A percentile compares a stretch with the other conserved stretches of the same genome.
Conservation (phyloP, 2,329 filamentous ascomycete species). For the Orbilia ellipsospora region DNA sequence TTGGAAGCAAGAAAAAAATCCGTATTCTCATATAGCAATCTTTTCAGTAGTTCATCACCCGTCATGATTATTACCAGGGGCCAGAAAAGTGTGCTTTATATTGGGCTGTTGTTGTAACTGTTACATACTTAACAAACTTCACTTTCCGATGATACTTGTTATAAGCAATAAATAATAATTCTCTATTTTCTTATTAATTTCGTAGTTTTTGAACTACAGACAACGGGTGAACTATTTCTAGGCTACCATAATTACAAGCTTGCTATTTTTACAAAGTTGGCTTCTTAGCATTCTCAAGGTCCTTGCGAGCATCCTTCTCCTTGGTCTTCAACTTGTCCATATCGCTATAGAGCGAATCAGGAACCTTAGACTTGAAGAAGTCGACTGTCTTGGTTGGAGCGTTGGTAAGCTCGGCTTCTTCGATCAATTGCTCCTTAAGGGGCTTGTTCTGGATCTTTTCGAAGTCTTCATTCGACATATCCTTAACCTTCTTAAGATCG, state of each 20-base stretch:
- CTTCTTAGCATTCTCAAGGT: slow-evolving; percentile 32
- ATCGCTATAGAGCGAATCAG: slow-evolving; percentile 26
- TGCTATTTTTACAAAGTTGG: slow-evolving; percentile 28
- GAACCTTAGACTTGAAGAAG: slow-evolving; percentile 33
- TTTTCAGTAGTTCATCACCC: too few relatives aligned
- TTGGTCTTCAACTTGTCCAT: slow-evolving; percentile 34
- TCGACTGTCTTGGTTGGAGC: slow-evolving; percentile 6
- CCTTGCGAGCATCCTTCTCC: slow-evolving; percentile 27
- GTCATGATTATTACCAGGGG: too few relatives aligned
- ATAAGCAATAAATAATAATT: too few relatives aligned
- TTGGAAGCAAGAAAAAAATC: too few relatives aligned
- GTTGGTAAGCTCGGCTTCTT: slow-evolving; percentile 22
- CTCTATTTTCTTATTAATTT: too few relatives aligned
- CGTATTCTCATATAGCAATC: too few relatives aligned
- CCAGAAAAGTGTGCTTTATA: too few relatives aligned
- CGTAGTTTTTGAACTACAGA: too few relatives aligned
- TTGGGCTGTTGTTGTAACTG: too few relatives aligned
- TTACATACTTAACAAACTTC: background rate
- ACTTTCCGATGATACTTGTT: background rate
- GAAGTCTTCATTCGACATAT: slow-evolving; percentile 34
- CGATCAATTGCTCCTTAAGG: slow-evolving; percentile 31
- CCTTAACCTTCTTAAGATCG: slow-evolving; percentile 7
- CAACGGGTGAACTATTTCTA: too few relatives aligned
- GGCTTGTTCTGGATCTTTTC: slow-evolving; percentile 20
- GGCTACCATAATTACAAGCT: background rate